Evolutionary conservation across 1,139 yeast genomes (phyloP).

Genomic region (Debaryomyces udenii): DNA sequence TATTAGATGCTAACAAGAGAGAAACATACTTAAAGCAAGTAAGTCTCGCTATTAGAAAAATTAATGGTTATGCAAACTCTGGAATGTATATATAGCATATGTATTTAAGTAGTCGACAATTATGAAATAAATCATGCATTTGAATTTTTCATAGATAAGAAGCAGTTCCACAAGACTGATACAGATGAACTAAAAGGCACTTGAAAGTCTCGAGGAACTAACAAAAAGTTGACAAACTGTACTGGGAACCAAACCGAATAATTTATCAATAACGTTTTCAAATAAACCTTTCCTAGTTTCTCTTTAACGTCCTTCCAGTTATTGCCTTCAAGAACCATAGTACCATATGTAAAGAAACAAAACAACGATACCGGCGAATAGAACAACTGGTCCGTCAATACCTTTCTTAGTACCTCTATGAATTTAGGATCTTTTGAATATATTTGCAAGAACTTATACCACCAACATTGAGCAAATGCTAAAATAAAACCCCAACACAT

Average conservation of each 20-base stretch:
- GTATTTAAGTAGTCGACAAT: not conserved
- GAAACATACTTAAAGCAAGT: slow-evolving; percentile 28
- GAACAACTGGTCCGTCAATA: slow-evolving; percentile 83
- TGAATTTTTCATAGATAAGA: slow-evolving; percentile 74
- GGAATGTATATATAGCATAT: slow-evolving; percentile 40
- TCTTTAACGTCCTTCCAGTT: slow-evolving; percentile 62
- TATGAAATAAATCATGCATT: slow-evolving; percentile 8
- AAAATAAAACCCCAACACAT: slow-evolving; percentile 85
- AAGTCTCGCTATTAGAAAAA: slow-evolving; percentile 35
- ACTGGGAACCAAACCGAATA: slow-evolving; percentile 95
- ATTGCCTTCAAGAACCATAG: slow-evolving; percentile 78
- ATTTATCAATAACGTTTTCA: slow-evolving; percentile 77
- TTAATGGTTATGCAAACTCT: slow-evolving; percentile 38
- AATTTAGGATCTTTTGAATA: slow-evolving; percentile 82
- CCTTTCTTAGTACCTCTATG: slow-evolving; percentile 82
- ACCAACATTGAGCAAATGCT: slow-evolving; percentile 82
- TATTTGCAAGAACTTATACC: slow-evolving; percentile 86
- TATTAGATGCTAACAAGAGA: slow-evolving; percentile 18
- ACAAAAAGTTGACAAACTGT: slow-evolving; percentile 82
- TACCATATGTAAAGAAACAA: slow-evolving; percentile 81
- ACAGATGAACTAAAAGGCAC: slow-evolving; percentile 90
- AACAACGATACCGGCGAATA: slow-evolving; percentile 86
- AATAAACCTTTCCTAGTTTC: slow-evolving; percentile 66
- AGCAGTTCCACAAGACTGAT: slow-evolving; percentile 93
- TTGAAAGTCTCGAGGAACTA: slow-evolving; percentile 78